Evolutionary conservation across 768 basidiomycete species (phyloP).

Genomic region (Suillus lakei): DNA sequence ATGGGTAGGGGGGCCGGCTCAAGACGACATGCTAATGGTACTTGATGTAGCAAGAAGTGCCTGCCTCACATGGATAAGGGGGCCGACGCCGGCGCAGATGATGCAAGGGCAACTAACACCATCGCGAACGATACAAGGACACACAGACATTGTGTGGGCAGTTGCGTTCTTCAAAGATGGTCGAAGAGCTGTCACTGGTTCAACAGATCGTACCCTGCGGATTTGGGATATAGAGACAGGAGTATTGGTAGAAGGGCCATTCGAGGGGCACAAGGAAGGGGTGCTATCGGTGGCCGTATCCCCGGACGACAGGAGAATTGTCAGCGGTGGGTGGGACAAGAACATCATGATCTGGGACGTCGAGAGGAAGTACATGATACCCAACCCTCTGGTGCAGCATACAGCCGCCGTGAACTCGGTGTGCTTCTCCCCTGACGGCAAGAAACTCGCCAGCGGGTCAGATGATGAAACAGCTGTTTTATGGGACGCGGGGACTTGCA

Average conservation of each 20-base stretch:
- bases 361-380: conserved; percentile 14
- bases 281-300: conserved; percentile 1
- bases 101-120: background rate
- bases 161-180: conserved; percentile 34
- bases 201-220: conserved; percentile 30
- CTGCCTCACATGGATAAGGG: background rate
- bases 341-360: conserved; percentile 35
- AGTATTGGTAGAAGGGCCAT: background rate
- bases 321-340: conserved; percentile 34
- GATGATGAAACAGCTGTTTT: conserved; percentile 9
- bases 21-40: background rate
- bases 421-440: conserved; percentile 16
- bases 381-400: conserved; percentile 6
- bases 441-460: conserved; percentile 12
- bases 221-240: conserved; percentile 8
- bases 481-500: background rate
- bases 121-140: conserved; percentile 11
- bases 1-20: background rate
- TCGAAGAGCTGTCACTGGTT: conserved; percentile 27
- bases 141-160: conserved; percentile 30
- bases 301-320: conserved; percentile 9
- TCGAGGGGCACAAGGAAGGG: conserved; percentile 2
- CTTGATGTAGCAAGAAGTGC: background rate
- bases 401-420: conserved; percentile 7
- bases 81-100: too few relatives aligned